Base-by-base conservation (phyloP, 2,329 filamentous ascomycete species). In the Nemania abortiva region DNA sequence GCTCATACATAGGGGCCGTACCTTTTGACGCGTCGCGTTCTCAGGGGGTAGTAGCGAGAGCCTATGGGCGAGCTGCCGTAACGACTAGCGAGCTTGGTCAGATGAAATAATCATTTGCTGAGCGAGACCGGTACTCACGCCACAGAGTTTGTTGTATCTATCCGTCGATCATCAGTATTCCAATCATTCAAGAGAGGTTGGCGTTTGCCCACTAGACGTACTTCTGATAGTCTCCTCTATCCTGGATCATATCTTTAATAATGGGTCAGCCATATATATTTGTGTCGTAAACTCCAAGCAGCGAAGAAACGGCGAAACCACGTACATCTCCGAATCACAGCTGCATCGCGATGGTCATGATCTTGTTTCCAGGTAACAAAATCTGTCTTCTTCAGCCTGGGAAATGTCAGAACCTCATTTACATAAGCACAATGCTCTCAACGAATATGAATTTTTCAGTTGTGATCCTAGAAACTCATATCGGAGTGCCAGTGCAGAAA, bases 361-460 rank as follows among this genome's bases (percentile, higher is more conserved):
- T 98, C 95, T 78, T 90, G 90, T 82, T 96, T 96, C 87, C 95
- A 97, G 78, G 92, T 96, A 80, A 95, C 91, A 83, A 99, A 97
- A 84, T 99, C 95, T 82, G 96, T 94, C 82, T 88, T 89, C 79
- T 95, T 95, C 77, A 98, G 89, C 49, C 72, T 73, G 24, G 5
- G 18, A 45, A 24, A 50, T 6, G 65, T 71, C 27, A 69, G 63
- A 42, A 27, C 22, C 7, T n/a, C 27, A 15, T 34, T 47, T 22
- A 9, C 24, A 22, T 34, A 27, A 47, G 13, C 34, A 9, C 15
- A 29, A 15, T 1, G 1, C 11, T 11, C 39, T 34, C 27, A 34
- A 39, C 10, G 7, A 9, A 42, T 20, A 24, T 11, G 31, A 45
- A 37, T 34, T 13, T 10, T 31, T n/a, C 15, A 29, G 15, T 47